These are phyloP conservation scores for Aspergillus sp. DNA, from an alignment of 2,329 filamentous ascomycete species.

Conservation along the genomic window DNA sequence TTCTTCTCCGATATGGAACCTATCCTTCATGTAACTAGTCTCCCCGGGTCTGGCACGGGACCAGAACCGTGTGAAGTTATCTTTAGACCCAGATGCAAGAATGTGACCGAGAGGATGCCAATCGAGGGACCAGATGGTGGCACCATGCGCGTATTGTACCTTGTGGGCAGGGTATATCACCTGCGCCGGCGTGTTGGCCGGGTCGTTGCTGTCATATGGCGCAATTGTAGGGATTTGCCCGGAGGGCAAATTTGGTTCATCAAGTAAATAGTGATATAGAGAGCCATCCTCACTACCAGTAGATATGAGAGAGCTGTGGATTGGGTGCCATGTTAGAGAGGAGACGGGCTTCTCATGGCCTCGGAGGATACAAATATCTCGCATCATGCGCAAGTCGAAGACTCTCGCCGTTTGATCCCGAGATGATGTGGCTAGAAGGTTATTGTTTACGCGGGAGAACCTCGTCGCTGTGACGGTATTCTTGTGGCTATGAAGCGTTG, in stretches of 20 bases:
- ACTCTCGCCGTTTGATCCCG: slow-evolving; percentile 90
- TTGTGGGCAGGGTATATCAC: slow-evolving; percentile 91
- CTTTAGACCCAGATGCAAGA: slow-evolving; percentile 91
- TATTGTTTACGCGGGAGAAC: slow-evolving; percentile 82
- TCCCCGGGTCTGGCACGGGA: slow-evolving; percentile 87
- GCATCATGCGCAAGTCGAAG: slow-evolving; percentile 97
- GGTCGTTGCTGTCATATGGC: slow-evolving; percentile 82
- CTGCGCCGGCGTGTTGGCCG: slow-evolving; percentile 76
- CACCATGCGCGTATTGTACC: slow-evolving; percentile 84
- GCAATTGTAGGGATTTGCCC: slow-evolving; percentile 72
- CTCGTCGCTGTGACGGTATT: slow-evolving; percentile 92
- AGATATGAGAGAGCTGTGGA: slow-evolving; percentile 84
- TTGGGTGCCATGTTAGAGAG: slow-evolving; percentile 88
- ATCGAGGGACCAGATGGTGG: slow-evolving; percentile 95
- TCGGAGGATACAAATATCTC: slow-evolving; percentile 88
- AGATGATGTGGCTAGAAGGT: slow-evolving; percentile 86
- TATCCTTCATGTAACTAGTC: slow-evolving; percentile 79
- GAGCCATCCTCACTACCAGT: slow-evolving; percentile 89
- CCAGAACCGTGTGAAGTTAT: slow-evolving; percentile 97
- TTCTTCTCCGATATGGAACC: slow-evolving; percentile 92
- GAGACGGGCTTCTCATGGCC: slow-evolving; percentile 97
- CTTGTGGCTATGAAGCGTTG: slow-evolving; percentile 93
- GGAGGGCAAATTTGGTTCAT: slow-evolving; percentile 83
- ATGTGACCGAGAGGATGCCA: slow-evolving; percentile 98
- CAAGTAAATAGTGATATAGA: slow-evolving; percentile 90